Conservation (phyloP, 2,329 filamentous ascomycete species). For the Aspergillus texensis region DNA sequence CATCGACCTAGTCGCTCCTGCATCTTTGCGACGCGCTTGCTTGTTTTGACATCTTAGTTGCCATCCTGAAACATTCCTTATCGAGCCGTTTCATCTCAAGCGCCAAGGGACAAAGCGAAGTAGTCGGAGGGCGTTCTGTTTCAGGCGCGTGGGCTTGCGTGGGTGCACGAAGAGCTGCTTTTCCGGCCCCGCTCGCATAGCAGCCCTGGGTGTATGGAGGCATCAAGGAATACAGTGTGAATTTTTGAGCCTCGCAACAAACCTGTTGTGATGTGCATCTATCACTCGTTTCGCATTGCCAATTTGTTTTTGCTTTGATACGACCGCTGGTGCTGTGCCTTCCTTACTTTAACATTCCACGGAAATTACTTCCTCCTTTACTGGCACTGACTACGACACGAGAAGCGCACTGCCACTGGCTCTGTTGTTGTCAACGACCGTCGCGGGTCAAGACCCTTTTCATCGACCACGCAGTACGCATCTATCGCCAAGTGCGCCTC, state of each 20-base stretch:
- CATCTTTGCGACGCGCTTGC: conserved; percentile 27
- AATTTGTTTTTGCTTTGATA: conserved; percentile 22
- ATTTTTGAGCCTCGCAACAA: conserved; percentile 25
- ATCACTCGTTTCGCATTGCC: conserved; percentile 18
- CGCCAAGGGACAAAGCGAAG: conserved; percentile 10
- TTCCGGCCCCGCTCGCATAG: conserved; percentile 3
- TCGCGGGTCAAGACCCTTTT: conserved; percentile 9
- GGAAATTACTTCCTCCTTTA: conserved; percentile 15
- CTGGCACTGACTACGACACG: conserved; percentile 16
- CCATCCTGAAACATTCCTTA: conserved; percentile 36
- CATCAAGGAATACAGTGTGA: conserved; percentile 16
- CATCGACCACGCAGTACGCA: neutral
- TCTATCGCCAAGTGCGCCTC: neutral
- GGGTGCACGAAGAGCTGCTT: conserved; percentile 14
- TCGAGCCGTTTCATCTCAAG: conserved; percentile 18
- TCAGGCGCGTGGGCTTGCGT: conserved; percentile 20
- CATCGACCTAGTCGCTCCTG: conserved; percentile 23
- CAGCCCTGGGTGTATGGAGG: conserved; percentile 19
- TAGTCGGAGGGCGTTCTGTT: conserved; percentile 14
- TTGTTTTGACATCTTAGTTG: conserved; percentile 28
- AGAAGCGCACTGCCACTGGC: conserved; percentile 19
- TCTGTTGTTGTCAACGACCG: conserved; percentile 19
- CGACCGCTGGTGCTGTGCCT: conserved; percentile 22
- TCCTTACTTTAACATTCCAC: conserved; percentile 35
- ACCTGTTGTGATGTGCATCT: conserved; percentile 33